phyloP scores from a whole-genome alignment of 73 alveolate genomes.

The Tetrahymena borealis region DNA sequence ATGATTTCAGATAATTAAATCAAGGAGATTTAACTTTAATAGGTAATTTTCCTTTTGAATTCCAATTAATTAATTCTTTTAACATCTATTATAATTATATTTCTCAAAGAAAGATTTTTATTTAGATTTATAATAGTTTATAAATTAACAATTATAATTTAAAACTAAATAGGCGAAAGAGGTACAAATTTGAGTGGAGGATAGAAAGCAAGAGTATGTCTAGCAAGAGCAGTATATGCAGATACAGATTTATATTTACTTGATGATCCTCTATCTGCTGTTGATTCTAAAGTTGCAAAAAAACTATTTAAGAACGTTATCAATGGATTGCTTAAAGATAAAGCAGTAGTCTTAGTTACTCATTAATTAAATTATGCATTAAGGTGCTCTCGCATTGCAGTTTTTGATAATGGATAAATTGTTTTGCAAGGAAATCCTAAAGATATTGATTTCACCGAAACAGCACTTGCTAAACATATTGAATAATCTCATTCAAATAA shows the following conservation, averaged over 20 bases:
- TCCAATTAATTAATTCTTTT: too few species aligned
- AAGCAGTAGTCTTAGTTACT: constrained; percentile 56
- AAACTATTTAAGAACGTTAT: constrained; percentile 74
- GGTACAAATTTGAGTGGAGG: constrained; percentile 67
- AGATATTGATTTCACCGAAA: neutral
- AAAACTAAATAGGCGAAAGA: constrained; percentile 51
- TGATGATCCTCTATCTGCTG: constrained; percentile 89
- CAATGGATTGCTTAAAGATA: constrained; percentile 63
- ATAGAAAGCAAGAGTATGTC: constrained; percentile 56
- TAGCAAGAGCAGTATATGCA: constrained; percentile 64
- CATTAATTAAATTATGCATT: constrained; percentile 51
- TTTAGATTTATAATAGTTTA: too few species aligned
- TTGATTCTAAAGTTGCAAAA: constrained; percentile 93
- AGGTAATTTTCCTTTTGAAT: constrained; percentile 33
- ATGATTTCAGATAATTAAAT: constrained; percentile 42
- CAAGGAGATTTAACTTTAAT: constrained; percentile 47
- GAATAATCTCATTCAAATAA: neutral
- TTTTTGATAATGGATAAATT: constrained; percentile 34
- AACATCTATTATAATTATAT: too few species aligned
- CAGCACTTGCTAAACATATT: neutral
- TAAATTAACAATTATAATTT: neutral
- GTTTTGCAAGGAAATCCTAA: constrained; percentile 31
- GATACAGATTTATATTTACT: constrained; percentile 47
- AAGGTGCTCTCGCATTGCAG: constrained; percentile 33
- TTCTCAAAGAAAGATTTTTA: too few species aligned